Percentiles rank a stretch among this genome's conserved stretches.
phyloP scores from a whole-genome alignment of 2,329 filamentous ascomycete genomes.

The Paracoccidioides lutzii region DNA sequence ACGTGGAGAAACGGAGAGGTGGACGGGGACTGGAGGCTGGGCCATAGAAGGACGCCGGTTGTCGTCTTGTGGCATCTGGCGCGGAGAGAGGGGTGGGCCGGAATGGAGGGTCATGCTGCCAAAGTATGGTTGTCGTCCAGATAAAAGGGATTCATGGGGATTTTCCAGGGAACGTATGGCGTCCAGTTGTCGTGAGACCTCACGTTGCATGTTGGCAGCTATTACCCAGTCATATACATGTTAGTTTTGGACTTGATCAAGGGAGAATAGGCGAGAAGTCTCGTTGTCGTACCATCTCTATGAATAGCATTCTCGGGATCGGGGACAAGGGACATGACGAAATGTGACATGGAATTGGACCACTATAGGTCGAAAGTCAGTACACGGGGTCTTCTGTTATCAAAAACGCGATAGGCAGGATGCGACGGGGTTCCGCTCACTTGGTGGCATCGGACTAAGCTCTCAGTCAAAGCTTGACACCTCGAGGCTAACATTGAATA shows the following conservation, averaged over 20 bases:
- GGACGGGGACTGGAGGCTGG: slow-evolving; percentile 67
- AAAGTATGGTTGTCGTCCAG: slow-evolving; percentile 54
- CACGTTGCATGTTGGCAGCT: slow-evolving; percentile 48
- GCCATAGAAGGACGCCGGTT: slow-evolving; percentile 58
- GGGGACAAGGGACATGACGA: slow-evolving; percentile 60
- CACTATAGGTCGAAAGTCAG: slow-evolving; percentile 39
- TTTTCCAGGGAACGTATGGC: slow-evolving; percentile 43
- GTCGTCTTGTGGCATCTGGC: slow-evolving; percentile 77
- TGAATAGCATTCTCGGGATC: slow-evolving; percentile 64
- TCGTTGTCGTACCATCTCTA: slow-evolving; percentile 57
- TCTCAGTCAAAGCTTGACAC: slow-evolving; percentile 71
- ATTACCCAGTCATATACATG: background rate
- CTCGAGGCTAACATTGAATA: slow-evolving; percentile 66
- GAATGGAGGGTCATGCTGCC: slow-evolving; percentile 51
- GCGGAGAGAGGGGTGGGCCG: slow-evolving; percentile 65
- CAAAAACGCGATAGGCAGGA: background rate
- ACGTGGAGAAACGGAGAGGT: slow-evolving; percentile 63
- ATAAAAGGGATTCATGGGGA: slow-evolving; percentile 53
- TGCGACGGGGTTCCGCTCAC: slow-evolving; percentile 28
- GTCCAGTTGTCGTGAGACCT: slow-evolving; percentile 50
- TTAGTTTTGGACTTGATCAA: slow-evolving; percentile 7
- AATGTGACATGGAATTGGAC: slow-evolving; percentile 71
- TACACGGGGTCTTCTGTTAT: background rate
- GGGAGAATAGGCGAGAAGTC: background rate
- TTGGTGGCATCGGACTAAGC: slow-evolving; percentile 58